Evolutionary conservation across 179 eudicot species (phyloP).

Genomic region (Heliamphora pulchella): DNA sequence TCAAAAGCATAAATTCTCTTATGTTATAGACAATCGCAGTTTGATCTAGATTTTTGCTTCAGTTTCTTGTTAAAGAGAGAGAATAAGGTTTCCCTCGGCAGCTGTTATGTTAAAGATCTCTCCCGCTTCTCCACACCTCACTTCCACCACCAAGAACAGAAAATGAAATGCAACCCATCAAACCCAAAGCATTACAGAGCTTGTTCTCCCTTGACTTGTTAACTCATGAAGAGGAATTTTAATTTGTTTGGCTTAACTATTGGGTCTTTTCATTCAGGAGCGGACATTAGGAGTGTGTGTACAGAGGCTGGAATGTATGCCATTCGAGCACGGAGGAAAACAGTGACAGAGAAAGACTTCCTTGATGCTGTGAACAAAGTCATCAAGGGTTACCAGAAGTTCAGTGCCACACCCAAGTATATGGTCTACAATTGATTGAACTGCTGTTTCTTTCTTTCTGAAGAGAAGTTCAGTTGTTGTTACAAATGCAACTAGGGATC

Average conservation of each 20-base stretch:
- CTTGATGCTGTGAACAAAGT: slow-evolving; percentile 94
- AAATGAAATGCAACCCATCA: too few relatives aligned
- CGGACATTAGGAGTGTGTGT: slow-evolving; percentile 94
- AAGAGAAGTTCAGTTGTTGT: not conserved
- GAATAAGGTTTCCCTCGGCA: not conserved
- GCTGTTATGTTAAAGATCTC: not conserved
- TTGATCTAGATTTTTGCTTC: not conserved
- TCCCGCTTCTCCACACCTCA: not conserved
- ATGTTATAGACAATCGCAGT: not conserved
- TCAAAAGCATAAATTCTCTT: not conserved
- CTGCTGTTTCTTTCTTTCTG: not conserved
- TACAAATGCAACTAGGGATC: not conserved
- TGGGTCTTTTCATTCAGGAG: slow-evolving; percentile 42
- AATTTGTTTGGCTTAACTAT: not conserved
- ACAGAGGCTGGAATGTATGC: slow-evolving; percentile 98
- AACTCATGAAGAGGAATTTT: not conserved
- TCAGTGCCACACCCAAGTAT: slow-evolving; percentile 93
- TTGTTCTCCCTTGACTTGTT: not conserved
- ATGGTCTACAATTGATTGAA: slow-evolving; percentile 79
- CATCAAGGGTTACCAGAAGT: slow-evolving; percentile 92
- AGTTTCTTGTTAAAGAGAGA: not conserved
- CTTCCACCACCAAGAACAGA: not conserved
- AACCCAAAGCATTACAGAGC: not conserved
- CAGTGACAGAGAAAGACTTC: slow-evolving; percentile 87
- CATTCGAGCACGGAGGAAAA: slow-evolving; percentile 86